Base-by-base conservation (phyloP, 1,139 yeast genomes). In the Nakaseomyces nivariensis region DNA sequence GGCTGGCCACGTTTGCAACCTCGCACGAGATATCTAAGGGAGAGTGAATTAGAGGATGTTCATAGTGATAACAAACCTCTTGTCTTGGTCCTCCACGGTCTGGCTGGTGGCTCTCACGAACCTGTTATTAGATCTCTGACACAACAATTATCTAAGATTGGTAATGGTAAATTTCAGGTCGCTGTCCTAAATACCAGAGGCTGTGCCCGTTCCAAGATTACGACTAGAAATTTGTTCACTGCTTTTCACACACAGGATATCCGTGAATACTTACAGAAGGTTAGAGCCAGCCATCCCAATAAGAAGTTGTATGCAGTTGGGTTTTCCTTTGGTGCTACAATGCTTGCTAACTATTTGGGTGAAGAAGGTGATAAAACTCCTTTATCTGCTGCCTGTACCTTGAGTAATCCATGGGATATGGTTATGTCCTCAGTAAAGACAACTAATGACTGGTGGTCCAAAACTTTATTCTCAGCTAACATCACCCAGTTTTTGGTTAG, bases 61-160 rank as follows among this genome's bases (percentile, higher is more conserved):
- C 63, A 64, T 31, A 60, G 66, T 4, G 72, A 70, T 31, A 73
- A 71, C 10, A 76, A 72, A 49, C 96, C 96, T 1, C 69, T 89
- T 49, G 75, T 85, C 34, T 76, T 89, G 27, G 73, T 84, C 5
- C 69, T 83, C 47, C 97, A 90, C 62, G 97, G 97, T 0, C 75
- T 90, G 40, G 90, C 88, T 4, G 97, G 97, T 24, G 96, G 97
- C 0, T 84, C 95, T 24, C 95, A 88, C 58, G 97, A 90, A 63
- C 79, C 92, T 2, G 81, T 89, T 59, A 84, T 89, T 51, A 78
- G 96, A 53, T 81, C 90, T 52, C 64, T 82, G 50, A 64, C 71
- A 3, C 61, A 63, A 26, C 59, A 61, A n/a, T 53, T 70, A 34
- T 58, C 64, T 27, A 52, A 56, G 9, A 54, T 52, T 9, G 57